Evolutionary conservation across 352 stramenopile species (phyloP), one percentile per base, ranked within the genome.

Genomic region (Discostella stelligera): DNA sequence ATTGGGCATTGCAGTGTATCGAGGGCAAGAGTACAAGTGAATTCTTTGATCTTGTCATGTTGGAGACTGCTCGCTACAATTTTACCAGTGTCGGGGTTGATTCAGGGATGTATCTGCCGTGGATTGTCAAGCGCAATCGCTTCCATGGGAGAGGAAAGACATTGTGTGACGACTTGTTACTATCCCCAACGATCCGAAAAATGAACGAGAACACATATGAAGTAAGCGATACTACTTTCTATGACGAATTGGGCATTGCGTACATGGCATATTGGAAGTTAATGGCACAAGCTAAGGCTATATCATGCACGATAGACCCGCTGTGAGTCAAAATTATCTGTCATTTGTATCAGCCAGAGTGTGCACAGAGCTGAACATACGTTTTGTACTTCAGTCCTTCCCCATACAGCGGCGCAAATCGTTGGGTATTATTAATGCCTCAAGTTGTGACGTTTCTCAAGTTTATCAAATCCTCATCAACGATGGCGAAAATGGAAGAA

Each of bases 131-230:
- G n/a, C 3, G 4, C 27, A 11, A 49, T 21, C 20, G 8, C 44
- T 44, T 55, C 30, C 6, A 16, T 53, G 27, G 32, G 23, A 61
- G 63, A 30, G 53, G 70, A 16, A 32, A 48, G 8, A 27, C 48
- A 41, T 73, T 79, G 23, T 48, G 62, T 13, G 63, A 79, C 65
- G 63, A 79, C 49, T 32, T 79, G 4, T 20, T 79, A 3, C 60
- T 77, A 6, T 77, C 56, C 30, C 69, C 69, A 53, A 59, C 49
- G 9, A 59, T 71, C 11, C 32, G 60, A 25, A 52, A 60, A 60
- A 46, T 62, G 27, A 30, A 64, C 25, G 65, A 64, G 6, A 20
- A 63, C 30, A 20, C 52, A 37, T 32, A 55, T 21, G 37, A 65
- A 21, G 20, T 5, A n/a, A 48, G 41, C 39, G 11, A 6, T 49